These are phyloP conservation scores for Neofusicoccum parvum DNA, from an alignment of 2,329 filamentous ascomycete genomes.

Conservation along the genomic window DNA sequence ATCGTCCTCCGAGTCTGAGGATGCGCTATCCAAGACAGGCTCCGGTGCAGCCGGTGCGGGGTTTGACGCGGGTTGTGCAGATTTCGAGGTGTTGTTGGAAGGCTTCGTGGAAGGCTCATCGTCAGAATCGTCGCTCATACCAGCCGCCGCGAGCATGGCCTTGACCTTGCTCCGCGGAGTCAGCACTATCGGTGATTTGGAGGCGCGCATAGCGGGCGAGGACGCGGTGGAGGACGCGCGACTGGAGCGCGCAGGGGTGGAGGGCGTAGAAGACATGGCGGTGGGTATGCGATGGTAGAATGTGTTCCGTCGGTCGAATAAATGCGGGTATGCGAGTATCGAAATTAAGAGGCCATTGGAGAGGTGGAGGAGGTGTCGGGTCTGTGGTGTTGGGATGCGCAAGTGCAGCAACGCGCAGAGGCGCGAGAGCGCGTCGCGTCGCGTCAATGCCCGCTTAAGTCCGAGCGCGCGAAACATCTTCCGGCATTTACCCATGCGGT, in stretches of 20 bases:
- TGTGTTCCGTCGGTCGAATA: neutral
- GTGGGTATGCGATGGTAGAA: neutral
- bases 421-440: slow-evolving; percentile 2
- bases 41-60: neutral
- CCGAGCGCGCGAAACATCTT: neutral
- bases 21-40: neutral
- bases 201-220: slow-evolving; percentile 9
- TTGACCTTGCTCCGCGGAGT: slow-evolving; percentile 21
- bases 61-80: neutral
- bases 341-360: neutral
- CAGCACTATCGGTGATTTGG: slow-evolving; percentile 19
- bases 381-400: neutral
- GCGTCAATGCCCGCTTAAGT: slow-evolving; percentile 18
- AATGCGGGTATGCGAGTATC: neutral
- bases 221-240: slow-evolving; percentile 16
- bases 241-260: slow-evolving; percentile 14
- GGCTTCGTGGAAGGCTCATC: slow-evolving; percentile 8
- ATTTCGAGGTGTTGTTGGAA: neutral
- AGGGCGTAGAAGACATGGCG: slow-evolving; percentile 13
- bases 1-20: slow-evolving; percentile 27
- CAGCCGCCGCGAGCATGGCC: slow-evolving; percentile 18
- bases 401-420: neutral
- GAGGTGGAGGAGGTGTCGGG: neutral
- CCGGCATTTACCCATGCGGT: slow-evolving; percentile 1
- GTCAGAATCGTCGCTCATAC: slow-evolving; percentile 19